phyloP scores from a whole-genome alignment of 2,329 filamentous ascomycete genomes.

The Pestalotiopsis sp. region DNA sequence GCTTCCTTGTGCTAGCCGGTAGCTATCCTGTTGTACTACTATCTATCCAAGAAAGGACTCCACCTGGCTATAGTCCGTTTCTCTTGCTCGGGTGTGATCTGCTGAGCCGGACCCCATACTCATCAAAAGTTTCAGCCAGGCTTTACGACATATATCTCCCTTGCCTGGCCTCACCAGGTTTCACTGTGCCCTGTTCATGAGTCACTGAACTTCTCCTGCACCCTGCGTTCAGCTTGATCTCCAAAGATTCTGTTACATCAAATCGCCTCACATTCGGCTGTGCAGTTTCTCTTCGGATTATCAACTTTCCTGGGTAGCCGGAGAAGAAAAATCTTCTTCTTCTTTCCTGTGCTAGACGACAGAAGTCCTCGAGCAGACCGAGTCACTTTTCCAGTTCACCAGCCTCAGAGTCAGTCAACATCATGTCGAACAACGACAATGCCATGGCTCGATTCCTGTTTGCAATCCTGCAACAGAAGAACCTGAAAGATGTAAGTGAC shows the following conservation, averaged over 20 bases:
- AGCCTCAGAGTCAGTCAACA: constrained; percentile 19
- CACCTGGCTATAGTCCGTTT: constrained; percentile 27
- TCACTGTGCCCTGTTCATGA: constrained; percentile 39
- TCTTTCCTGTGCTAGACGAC: neutral
- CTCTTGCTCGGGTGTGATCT: constrained; percentile 32
- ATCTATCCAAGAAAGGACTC: constrained; percentile 21
- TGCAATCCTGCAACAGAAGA: constrained; percentile 62
- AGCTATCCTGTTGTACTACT: neutral
- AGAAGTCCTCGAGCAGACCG: neutral
- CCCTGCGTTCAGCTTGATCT: constrained; percentile 32
- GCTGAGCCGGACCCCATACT: constrained; percentile 26
- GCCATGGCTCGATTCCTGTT: constrained; percentile 61
- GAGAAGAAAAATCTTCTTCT: neutral
- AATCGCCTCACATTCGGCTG: constrained; percentile 24
- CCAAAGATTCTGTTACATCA: constrained; percentile 21
- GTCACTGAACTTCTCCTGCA: constrained; percentile 38
- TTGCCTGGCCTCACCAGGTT: constrained; percentile 42
- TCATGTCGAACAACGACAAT: constrained; percentile 60
- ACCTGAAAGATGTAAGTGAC: constrained; percentile 60
- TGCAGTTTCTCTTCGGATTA: constrained; percentile 31
- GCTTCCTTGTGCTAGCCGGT: constrained; percentile 18
- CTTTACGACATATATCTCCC: constrained; percentile 39
- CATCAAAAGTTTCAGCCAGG: constrained; percentile 28
- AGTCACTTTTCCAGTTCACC: neutral
- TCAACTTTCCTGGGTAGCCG: neutral